Percentiles rank a stretch among this genome's conserved stretches.
phyloP scores from a whole-genome alignment of 1,139 yeast genomes.

The Tardiomyces blankii region DNA sequence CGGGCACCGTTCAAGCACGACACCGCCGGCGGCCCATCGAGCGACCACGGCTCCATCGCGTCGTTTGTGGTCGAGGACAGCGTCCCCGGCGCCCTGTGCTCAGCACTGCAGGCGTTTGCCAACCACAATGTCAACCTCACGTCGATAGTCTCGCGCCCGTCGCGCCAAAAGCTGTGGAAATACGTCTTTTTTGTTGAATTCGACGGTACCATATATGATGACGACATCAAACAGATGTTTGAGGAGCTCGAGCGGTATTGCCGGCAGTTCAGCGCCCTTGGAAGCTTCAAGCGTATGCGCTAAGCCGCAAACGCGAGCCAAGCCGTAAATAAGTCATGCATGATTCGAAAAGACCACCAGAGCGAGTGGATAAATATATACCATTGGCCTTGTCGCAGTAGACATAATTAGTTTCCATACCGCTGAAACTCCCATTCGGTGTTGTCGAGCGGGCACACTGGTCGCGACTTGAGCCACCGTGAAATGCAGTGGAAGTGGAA shows the following conservation, averaged over 20 bases:
- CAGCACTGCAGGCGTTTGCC: conserved; percentile 51
- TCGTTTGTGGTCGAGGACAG: conserved; percentile 59
- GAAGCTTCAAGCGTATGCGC: neutral
- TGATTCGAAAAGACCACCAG: too few relatives aligned
- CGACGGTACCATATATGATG: conserved; percentile 20
- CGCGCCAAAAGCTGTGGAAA: conserved; percentile 60
- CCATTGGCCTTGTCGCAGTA: too few relatives aligned
- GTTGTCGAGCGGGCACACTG: conserved; percentile 94
- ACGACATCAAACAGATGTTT: neutral
- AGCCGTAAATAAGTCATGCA: neutral
- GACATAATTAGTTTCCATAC: conserved; percentile 41
- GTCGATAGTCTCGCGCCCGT: conserved; percentile 56
- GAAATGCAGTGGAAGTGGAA: conserved; percentile 93
- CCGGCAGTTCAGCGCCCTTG: neutral
- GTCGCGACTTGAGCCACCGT: conserved; percentile 94
- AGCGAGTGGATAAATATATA: too few relatives aligned
- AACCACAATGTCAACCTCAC: conserved; percentile 51
- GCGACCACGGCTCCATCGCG: conserved; percentile 37
- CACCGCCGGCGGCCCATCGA: neutral
- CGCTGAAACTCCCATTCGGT: conserved; percentile 88
- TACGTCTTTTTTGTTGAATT: conserved; percentile 76
- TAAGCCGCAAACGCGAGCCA: neutral
- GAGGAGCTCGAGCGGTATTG: neutral
- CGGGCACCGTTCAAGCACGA: conserved; percentile 4
- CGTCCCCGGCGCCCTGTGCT: conserved; percentile 66